phyloP scores from a whole-genome alignment of 257 asterid species.

The Solanum lycopersicoides region DNA sequence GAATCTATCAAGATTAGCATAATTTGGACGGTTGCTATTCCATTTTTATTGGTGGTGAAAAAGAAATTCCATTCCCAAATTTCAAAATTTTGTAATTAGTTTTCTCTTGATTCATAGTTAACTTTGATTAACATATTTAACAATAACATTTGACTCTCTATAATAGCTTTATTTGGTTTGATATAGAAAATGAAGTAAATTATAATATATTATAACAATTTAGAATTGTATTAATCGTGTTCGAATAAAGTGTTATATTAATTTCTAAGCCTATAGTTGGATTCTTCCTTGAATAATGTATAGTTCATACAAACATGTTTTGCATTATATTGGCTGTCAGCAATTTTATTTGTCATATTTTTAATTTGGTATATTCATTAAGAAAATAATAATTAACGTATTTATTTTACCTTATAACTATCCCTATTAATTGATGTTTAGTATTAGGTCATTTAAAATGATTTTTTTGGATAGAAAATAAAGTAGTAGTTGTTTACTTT shows the following conservation, averaged over 20 bases:
- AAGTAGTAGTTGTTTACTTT: no score
- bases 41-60: background rate
- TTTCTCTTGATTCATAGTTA: background rate
- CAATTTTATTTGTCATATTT: no score
- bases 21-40: background rate
- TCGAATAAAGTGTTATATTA: no score
- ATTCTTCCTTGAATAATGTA: background rate
- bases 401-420: no score
- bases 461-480: no score
- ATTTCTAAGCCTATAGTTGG: background rate
- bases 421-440: no score
- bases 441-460: no score
- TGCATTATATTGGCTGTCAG: no score
- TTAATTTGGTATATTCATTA: no score
- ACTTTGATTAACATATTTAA: background rate
- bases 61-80: background rate
- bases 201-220: background rate
- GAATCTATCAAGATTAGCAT: background rate
- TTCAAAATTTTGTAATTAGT: background rate
- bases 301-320: no score
- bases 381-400: accelerated
- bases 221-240: no score
- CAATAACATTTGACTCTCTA: background rate
- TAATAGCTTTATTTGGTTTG: background rate
- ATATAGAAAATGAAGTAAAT: background rate